Evolutionary conservation across 2,329 filamentous ascomycete species (phyloP).

Genomic region (Microdochium bolleyi): DNA sequence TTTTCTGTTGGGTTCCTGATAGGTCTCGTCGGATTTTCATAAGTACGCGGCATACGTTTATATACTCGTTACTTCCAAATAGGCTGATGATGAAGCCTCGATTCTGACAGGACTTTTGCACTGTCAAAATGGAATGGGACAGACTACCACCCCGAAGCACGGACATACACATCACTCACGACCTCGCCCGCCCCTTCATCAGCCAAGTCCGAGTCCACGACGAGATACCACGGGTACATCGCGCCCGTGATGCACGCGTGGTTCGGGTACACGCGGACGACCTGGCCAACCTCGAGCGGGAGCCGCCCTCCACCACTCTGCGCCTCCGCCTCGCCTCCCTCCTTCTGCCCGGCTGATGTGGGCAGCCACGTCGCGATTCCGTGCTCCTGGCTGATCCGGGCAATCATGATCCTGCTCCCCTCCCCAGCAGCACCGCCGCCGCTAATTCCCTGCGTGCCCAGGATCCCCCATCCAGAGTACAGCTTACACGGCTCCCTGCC

Average conservation of each 20-base stretch:
- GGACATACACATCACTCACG: background rate
- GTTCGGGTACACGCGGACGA: slow-evolving; percentile 47
- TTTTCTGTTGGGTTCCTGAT: too few relatives aligned
- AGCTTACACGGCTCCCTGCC: slow-evolving; percentile 53
- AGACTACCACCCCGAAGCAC: background rate
- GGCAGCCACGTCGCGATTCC: slow-evolving; percentile 43
- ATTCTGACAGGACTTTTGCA: too few relatives aligned
- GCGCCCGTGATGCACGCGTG: slow-evolving; percentile 57
- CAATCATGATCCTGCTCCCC: slow-evolving; percentile 35
- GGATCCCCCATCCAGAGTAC: slow-evolving; percentile 54
- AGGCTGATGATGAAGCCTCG: too few relatives aligned
- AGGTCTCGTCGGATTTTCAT: too few relatives aligned
- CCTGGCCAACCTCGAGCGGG: slow-evolving; percentile 15
- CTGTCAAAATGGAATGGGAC: too few relatives aligned
- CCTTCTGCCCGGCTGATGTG: slow-evolving; percentile 5
- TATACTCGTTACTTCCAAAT: too few relatives aligned
- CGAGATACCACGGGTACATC: slow-evolving; percentile 52
- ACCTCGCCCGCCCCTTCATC: background rate
- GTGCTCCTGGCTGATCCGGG: slow-evolving; percentile 60
- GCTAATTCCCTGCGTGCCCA: slow-evolving; percentile 19
- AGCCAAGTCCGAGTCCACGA: slow-evolving; percentile 27
- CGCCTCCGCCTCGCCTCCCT: slow-evolving; percentile 16
- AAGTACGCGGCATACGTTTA: too few relatives aligned
- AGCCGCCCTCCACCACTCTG: slow-evolving; percentile 10
- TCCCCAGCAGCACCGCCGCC: background rate